Evolutionary conservation across 345 rosid species (phyloP).

Genomic region (Theobroma cacao): DNA sequence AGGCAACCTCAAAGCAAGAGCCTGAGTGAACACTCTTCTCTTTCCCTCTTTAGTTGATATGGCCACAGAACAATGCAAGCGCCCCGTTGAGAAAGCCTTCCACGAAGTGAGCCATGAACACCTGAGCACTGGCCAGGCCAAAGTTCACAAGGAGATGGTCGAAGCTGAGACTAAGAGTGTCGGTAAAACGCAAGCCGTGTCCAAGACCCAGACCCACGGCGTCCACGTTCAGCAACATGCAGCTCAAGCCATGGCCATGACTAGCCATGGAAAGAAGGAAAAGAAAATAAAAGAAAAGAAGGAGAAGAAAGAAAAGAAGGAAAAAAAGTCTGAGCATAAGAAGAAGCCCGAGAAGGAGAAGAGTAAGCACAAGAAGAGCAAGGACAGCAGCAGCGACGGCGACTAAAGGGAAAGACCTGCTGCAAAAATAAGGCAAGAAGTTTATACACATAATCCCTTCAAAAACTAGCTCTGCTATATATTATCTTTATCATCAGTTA

Average conservation of each 20-base stretch:
- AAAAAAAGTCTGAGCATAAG: neutral
- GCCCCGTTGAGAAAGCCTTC: neutral
- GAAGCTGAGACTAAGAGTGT: neutral
- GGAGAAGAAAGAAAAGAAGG: neutral
- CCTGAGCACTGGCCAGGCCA: neutral
- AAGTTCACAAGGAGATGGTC: neutral
- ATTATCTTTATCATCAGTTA: neutral
- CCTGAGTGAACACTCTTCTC: neutral
- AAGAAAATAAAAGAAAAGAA: neutral
- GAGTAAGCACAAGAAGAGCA: neutral
- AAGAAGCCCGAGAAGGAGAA: constrained; percentile 8
- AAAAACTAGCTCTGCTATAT: neutral
- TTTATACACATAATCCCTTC: neutral
- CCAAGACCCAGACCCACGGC: neutral
- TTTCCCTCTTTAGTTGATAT: neutral
- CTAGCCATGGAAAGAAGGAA: neutral
- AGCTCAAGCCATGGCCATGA: neutral
- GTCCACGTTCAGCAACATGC: neutral
- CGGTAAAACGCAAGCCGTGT: neutral
- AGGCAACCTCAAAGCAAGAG: neutral
- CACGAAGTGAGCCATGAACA: neutral
- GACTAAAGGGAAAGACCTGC: neutral
- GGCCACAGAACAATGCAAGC: neutral
- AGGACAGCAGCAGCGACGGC: neutral
- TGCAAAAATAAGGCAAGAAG: neutral